A percentile compares a stretch with the other conserved stretches of the same genome.
phyloP scores from a whole-genome alignment of 2,329 filamentous ascomycete genomes.

The Pestalotiopsis sp. region DNA sequence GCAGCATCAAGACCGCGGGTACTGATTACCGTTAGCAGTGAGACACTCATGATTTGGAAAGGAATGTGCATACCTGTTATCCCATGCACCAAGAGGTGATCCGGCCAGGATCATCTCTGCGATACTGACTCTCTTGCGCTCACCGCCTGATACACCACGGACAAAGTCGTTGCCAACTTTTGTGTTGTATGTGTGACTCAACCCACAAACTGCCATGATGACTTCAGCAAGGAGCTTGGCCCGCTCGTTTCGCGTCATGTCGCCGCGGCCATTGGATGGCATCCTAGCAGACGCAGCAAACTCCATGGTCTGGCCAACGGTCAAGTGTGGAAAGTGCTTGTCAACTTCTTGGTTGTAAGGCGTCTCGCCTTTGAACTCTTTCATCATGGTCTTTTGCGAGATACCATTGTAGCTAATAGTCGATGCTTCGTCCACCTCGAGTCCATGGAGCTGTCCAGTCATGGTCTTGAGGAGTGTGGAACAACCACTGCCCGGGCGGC shows the following conservation, averaged over 20 bases:
- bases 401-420: slow-evolving; percentile 68
- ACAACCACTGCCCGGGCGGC: slow-evolving; percentile 50
- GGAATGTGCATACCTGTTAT: slow-evolving; percentile 63
- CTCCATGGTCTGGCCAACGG: slow-evolving; percentile 72
- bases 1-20: slow-evolving; percentile 75
- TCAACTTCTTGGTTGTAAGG: slow-evolving; percentile 32
- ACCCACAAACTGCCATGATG: slow-evolving; percentile 72
- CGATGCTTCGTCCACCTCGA: slow-evolving; percentile 16
- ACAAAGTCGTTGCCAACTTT: slow-evolving; percentile 77
- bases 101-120: slow-evolving; percentile 74
- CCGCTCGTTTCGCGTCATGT: slow-evolving; percentile 63
- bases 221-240: slow-evolving; percentile 65
- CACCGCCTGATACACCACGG: slow-evolving; percentile 71
- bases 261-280: slow-evolving; percentile 65
- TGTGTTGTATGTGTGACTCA: slow-evolving; percentile 72
- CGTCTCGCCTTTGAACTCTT: slow-evolving; percentile 62
- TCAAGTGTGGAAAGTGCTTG: slow-evolving; percentile 69
- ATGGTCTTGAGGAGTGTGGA: slow-evolving; percentile 56
- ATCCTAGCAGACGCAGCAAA: slow-evolving; percentile 74
- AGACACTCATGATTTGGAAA: not conserved
- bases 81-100: slow-evolving; percentile 47
- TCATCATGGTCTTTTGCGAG: slow-evolving; percentile 53
- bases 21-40: slow-evolving; percentile 24
- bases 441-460: slow-evolving; percentile 24
- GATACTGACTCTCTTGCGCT: slow-evolving; percentile 80